Conservation (phyloP, 331 rosid genomes). For the Erythrophleum ivorense region DNA sequence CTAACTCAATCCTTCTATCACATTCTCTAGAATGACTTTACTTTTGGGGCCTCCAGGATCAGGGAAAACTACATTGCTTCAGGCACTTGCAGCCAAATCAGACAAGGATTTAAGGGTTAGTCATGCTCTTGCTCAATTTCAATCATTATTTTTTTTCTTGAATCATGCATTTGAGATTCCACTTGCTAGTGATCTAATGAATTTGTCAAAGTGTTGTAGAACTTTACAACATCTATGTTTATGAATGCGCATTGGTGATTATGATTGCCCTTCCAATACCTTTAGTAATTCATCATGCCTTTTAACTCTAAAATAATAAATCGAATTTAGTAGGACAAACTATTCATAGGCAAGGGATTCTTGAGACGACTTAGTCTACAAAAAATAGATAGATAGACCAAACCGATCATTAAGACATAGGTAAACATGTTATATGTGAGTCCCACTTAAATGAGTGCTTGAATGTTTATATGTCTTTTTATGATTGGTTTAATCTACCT, state of each 20-base stretch:
- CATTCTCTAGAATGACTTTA: constrained; percentile 42
- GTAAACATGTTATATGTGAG: too few relatives aligned
- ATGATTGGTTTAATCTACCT: not conserved
- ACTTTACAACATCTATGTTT: not conserved
- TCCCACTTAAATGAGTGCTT: not conserved
- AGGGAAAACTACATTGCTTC: constrained; percentile 51
- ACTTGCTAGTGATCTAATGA: not conserved
- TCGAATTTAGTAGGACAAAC: too few relatives aligned
- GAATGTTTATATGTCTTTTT: not conserved
- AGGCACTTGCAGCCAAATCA: constrained; percentile 43
- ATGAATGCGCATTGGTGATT: not conserved
- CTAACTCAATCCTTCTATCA: not conserved
- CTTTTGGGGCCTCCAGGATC: constrained; percentile 52
- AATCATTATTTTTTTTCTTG: not conserved
- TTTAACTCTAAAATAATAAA: not conserved
- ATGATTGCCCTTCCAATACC: not conserved
- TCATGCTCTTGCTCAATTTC: not conserved
- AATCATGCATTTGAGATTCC: not conserved
- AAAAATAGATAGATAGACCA: too few relatives aligned
- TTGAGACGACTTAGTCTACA: not conserved
- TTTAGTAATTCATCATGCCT: not conserved
- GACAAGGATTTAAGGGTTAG: constrained; percentile 47
- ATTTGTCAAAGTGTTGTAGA: not conserved
- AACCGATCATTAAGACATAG: too few relatives aligned
- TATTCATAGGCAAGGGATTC: not conserved